Conservation (phyloP, 73 alveolate genomes). For the Chromera velia region DNA sequence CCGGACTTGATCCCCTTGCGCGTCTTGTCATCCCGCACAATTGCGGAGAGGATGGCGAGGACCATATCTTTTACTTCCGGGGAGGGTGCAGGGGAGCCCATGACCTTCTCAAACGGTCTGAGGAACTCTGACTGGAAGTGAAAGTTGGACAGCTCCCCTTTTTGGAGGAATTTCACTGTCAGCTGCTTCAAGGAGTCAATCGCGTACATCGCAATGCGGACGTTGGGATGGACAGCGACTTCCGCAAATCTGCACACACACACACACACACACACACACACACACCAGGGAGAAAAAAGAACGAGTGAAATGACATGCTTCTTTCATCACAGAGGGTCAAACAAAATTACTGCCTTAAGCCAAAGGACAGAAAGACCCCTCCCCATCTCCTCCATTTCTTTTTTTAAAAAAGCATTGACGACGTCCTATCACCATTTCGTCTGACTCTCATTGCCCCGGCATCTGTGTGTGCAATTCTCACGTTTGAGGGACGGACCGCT, state of each 20-base stretch:
- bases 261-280: conserved; percentile 1
- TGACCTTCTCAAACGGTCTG: conserved; percentile 54
- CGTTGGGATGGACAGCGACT: neutral
- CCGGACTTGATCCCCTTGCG: conserved; percentile 46
- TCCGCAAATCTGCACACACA: neutral
- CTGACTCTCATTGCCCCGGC: too few relatives aligned
- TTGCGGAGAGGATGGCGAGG: conserved; percentile 36
- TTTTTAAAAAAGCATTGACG: too few relatives aligned
- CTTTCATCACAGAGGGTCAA: too few relatives aligned
- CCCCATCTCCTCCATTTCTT: too few relatives aligned
- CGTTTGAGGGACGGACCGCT: too few relatives aligned
- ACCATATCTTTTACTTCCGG: conserved; percentile 52
- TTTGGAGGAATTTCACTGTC: conserved; percentile 48
- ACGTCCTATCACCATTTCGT: too few relatives aligned
- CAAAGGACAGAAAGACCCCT: too few relatives aligned
- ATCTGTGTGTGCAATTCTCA: too few relatives aligned
- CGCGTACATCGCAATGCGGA: neutral
- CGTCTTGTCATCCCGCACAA: conserved; percentile 18
- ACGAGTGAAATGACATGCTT: too few relatives aligned
- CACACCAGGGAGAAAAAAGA: too few relatives aligned
- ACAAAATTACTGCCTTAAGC: conserved; percentile 44
- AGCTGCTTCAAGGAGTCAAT: conserved; percentile 55
- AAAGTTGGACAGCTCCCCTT: conserved; percentile 49
- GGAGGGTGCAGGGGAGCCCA: conserved; percentile 43
- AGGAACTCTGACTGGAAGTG: conserved; percentile 53